Evolutionary conservation across 2,329 filamentous ascomycete species (phyloP), one percentile per base, ranked within the genome.

Genomic region (Fusarium hainanense): DNA sequence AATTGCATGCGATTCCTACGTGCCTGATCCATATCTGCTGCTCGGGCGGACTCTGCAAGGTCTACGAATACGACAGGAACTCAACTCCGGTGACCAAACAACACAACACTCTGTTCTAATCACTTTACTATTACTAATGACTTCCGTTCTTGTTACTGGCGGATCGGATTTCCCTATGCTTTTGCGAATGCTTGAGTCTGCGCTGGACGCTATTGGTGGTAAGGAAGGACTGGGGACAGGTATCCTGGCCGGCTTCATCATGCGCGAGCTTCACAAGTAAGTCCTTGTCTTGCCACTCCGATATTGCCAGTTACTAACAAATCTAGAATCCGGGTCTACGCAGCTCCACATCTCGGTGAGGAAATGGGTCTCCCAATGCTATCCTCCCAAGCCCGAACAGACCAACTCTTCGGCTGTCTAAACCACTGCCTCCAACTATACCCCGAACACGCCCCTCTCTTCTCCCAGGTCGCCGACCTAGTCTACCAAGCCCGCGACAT

Each of bases 401-500:
- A 66, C 2, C 63, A 73, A 14, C 58, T 76, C 0, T 68, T 76
- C 2, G 71, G 72, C 1, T 75, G 71, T 8, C 66, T 76, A 1
- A 69, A 66, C 21, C 63, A 74, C 49, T 74, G 71, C 0, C 57
- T 72, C 4, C 93, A 97, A 76, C 87, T 93, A 7, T 85, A 88
- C 10, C 87, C 97, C 72, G 93, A 97, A 76, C 93, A 93, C 64
- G 87, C 90, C 7, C 81, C 97, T 2, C 88, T 92, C 3, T 91
- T 90, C 69, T 90, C 89, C 2, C 90, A 93, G 47, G 87, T 97
- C 73, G 85, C 90, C 46, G 95, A 97, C 68, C 91, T 97, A 82
- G 93, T 92, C 72, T 88, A 97, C 2, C 93, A 97, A 75, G 93
- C 93, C 1, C 91, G 92, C 6, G 88, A 90, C 3, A 97, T 97